Conservation (phyloP, 2,329 filamentous ascomycete species). For the Pseudogymnoascus sp. region DNA sequence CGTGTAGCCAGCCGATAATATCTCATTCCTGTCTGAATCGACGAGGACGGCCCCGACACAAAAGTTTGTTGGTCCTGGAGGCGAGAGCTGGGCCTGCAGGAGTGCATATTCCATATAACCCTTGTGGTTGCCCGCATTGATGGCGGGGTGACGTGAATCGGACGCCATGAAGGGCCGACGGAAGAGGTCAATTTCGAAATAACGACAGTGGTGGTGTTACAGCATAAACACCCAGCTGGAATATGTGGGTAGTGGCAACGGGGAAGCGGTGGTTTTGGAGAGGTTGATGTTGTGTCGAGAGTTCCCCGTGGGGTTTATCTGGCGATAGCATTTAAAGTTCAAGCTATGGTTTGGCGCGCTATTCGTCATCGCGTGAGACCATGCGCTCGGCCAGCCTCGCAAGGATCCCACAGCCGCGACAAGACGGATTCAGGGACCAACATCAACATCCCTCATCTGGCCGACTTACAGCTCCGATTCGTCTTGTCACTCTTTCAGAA, state of each 20-base stretch:
- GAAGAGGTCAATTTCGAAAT: background rate
- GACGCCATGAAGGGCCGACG: constrained; percentile 14
- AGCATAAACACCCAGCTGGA: background rate
- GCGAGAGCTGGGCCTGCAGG: constrained; percentile 68
- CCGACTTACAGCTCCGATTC: background rate
- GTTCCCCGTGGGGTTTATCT: background rate
- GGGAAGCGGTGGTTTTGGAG: background rate
- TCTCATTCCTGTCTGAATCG: constrained; percentile 45
- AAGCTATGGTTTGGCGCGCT: background rate
- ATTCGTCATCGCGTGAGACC: background rate
- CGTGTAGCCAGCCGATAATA: constrained; percentile 81
- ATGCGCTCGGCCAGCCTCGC: background rate
- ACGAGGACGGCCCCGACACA: constrained; percentile 89
- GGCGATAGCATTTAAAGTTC: background rate
- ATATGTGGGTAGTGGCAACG: background rate
- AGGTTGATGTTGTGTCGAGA: background rate
- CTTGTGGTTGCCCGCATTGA: constrained; percentile 21
- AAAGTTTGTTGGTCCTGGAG: constrained; percentile 85
- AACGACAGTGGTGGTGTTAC: background rate
- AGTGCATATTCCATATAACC: constrained; percentile 66
- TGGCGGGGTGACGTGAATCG: constrained; percentile 16
- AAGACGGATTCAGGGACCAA: background rate
- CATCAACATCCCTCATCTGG: background rate
- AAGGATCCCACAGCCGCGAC: background rate
- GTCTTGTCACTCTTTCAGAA: background rate